phyloP scores from a whole-genome alignment of 495 filamentous ascomycete species.

The Podospora tetraspora region DNA sequence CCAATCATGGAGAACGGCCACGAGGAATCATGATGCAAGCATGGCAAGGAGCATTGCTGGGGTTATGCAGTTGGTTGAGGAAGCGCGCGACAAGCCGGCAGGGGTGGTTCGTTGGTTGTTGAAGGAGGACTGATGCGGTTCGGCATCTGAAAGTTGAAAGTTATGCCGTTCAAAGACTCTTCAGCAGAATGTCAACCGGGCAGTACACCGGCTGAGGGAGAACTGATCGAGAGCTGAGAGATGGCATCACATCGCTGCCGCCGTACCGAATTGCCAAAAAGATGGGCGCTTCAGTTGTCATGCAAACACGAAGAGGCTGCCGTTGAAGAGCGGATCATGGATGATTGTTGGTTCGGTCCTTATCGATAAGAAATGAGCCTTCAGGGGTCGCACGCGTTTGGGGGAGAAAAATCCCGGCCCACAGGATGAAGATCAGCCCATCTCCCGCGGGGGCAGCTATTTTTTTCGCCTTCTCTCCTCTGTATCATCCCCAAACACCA shows the following conservation, averaged over 20 bases:
- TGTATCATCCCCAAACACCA: background rate
- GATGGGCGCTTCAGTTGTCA: conserved; percentile 21
- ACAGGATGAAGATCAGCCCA: conserved; percentile 27
- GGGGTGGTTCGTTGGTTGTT: background rate
- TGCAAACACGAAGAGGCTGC: conserved; percentile 11
- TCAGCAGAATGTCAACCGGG: background rate
- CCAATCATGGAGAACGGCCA: background rate
- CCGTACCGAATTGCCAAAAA: conserved; percentile 3
- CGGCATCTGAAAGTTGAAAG: background rate
- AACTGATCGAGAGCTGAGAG: background rate
- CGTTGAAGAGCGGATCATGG: too few species aligned
- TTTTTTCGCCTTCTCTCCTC: conserved; percentile 4
- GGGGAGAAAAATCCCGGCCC: conserved; percentile 17
- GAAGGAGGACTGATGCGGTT: background rate
- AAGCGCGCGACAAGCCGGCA: background rate
- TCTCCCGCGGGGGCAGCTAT: conserved; percentile 6
- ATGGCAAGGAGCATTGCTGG: background rate
- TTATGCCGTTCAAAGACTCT: background rate
- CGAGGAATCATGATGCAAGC: background rate
- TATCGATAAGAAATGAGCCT: background rate
- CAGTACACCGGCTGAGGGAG: background rate
- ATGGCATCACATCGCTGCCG: background rate
- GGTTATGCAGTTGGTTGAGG: background rate
- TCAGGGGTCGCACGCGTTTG: conserved; percentile 6
- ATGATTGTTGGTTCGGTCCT: background rate